Percentiles rank a stretch among this genome's conserved stretches.
Conservation (phyloP, 352 stramenopile species). For the Saprolegnia diclina region DNA sequence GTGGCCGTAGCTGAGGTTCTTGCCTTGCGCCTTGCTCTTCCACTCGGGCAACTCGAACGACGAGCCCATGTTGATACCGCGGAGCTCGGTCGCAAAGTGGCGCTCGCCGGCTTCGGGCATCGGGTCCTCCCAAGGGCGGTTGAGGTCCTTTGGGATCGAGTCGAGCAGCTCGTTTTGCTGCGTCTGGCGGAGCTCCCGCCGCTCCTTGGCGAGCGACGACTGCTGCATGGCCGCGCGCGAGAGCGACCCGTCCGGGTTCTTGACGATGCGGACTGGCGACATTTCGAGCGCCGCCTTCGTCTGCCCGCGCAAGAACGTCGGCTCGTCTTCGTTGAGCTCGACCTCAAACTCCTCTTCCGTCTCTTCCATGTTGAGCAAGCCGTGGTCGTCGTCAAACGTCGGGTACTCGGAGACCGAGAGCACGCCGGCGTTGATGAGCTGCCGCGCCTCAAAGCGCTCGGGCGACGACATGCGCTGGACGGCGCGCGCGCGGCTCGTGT, state of each 20-base stretch:
- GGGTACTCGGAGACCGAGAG: conserved; percentile 97
- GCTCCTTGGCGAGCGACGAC: conserved; percentile 94
- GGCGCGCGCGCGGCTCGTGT: conserved; percentile 46
- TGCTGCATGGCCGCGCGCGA: conserved; percentile 97
- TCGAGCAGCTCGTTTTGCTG: conserved; percentile 96
- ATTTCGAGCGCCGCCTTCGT: conserved; percentile 87
- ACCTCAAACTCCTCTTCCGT: conserved; percentile 89
- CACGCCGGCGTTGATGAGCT: conserved; percentile 97
- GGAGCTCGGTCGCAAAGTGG: conserved; percentile 96
- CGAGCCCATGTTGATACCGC: conserved; percentile 87
- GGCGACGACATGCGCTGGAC: conserved; percentile 91
- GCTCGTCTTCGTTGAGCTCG: conserved; percentile 96
- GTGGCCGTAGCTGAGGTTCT: conserved; percentile 95
- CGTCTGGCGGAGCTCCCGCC: conserved; percentile 93
- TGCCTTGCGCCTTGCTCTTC: conserved; percentile 97
- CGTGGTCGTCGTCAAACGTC: conserved; percentile 95
- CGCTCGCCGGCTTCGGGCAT: conserved; percentile 96
- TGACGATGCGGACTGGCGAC: conserved; percentile 97
- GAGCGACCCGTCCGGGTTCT: conserved; percentile 98
- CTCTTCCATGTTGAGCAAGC: conserved; percentile 70
- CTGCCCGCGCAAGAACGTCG: conserved; percentile 95
- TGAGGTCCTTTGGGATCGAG: conserved; percentile 98
- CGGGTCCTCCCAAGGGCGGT: conserved; percentile 97
- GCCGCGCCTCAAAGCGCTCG: conserved; percentile 95
- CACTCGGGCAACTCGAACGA: conserved; percentile 92